These are phyloP conservation scores for Aspergillus nanangensis DNA, from an alignment of 495 filamentous ascomycete genomes.

Conservation along the genomic window DNA sequence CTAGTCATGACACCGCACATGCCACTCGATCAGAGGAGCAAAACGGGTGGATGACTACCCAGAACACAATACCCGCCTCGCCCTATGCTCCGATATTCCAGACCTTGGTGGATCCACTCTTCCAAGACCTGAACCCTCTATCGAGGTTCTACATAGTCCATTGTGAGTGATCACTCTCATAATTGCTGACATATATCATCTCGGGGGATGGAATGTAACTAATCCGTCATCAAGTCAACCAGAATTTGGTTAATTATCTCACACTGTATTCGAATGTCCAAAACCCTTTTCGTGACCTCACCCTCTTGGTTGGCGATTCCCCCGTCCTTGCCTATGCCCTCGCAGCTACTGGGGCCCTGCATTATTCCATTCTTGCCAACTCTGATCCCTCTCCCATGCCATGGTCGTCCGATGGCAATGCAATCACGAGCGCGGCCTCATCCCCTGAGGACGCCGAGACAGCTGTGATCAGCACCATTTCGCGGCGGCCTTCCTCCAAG, in stretches of 20 bases:
- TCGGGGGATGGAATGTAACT: not conserved
- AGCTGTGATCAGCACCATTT: conserved; percentile 23
- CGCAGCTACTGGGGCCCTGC: conserved; percentile 38
- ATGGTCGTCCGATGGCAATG: conserved; percentile 27
- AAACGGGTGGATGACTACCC: conserved; percentile 9
- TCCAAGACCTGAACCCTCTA: conserved; percentile 32
- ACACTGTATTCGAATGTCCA: conserved; percentile 35
- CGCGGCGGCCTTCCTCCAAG: conserved; percentile 23
- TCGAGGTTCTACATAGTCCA: conserved; percentile 38
- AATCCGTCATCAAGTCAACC: conserved; percentile 25
- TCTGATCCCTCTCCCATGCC: conserved; percentile 32
- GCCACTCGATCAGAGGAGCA: conserved; percentile 9
- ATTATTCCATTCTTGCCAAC: conserved; percentile 33
- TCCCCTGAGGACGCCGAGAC: conserved; percentile 26
- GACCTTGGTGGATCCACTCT: conserved; percentile 39
- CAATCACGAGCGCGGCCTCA: conserved; percentile 11
- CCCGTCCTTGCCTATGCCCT: conserved; percentile 35
- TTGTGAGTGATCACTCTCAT: too few species aligned
- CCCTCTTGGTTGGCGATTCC: conserved; percentile 33
- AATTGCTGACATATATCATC: not conserved
- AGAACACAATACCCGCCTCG: not conserved
- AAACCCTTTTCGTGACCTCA: conserved; percentile 40
- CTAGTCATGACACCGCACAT: not conserved
- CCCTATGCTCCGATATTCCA: conserved; percentile 22
- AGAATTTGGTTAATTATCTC: conserved; percentile 30